A percentile compares a stretch with the other conserved stretches of the same genome.
These are phyloP conservation scores for Chlorella sp. DNA, from an alignment of 139 green algal genomes.

Conservation along the genomic window DNA sequence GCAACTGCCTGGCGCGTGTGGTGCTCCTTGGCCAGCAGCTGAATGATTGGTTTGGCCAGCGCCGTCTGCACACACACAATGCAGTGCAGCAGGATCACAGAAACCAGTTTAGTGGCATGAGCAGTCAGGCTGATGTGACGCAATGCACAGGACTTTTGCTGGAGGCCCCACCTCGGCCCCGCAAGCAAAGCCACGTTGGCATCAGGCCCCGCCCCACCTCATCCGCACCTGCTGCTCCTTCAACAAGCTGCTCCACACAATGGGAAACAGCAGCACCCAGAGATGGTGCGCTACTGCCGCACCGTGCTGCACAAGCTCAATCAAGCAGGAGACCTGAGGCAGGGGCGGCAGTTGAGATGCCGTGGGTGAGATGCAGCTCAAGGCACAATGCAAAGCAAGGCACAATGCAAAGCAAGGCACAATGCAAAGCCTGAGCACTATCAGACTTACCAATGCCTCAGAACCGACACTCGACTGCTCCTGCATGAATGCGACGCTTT, in stretches of 20 bases:
- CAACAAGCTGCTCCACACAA: constrained; percentile 94
- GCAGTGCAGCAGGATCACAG: neutral
- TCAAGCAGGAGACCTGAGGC: constrained; percentile 71
- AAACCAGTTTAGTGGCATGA: too few relatives aligned
- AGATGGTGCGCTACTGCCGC: constrained; percentile 76
- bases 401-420: neutral
- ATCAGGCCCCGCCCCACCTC: too few relatives aligned
- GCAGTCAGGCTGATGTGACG: too few relatives aligned
- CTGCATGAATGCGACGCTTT: constrained; percentile 33
- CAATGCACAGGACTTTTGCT: too few relatives aligned
- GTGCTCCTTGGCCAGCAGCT: constrained; percentile 91
- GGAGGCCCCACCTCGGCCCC: too few relatives aligned
- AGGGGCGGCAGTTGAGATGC: neutral
- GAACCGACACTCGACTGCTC: constrained; percentile 31
- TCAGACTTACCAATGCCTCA: constrained; percentile 55
- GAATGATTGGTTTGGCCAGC: constrained; percentile 96
- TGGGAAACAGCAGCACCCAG: constrained; percentile 98
- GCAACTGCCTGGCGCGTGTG: constrained; percentile 79
- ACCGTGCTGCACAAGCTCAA: constrained; percentile 83
- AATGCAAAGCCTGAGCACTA: neutral
- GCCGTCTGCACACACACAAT: constrained; percentile 43
- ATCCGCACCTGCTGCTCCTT: constrained; percentile 92
- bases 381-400: too few relatives aligned
- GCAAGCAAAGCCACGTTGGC: too few relatives aligned
- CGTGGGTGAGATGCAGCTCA: too few relatives aligned